Evolutionary conservation across 192 early-diverging fungal genomes (phyloP).

Genomic region (Coemansia sp.): DNA sequence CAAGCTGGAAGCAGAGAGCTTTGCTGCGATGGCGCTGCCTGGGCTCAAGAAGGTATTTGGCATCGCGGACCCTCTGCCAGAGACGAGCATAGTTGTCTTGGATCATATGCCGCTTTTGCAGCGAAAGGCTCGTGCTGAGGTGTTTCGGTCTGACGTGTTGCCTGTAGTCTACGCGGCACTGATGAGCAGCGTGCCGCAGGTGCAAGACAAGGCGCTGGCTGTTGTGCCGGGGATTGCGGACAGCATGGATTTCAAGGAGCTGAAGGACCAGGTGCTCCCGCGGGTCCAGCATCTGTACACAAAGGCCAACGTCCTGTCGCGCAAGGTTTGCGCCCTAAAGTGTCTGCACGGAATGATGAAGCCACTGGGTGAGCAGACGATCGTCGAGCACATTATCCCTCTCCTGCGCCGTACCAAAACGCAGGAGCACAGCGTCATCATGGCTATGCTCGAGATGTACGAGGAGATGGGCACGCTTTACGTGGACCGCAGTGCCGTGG

Average conservation of each 20-base stretch:
- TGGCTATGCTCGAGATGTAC: conserved; percentile 77
- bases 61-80: conserved; percentile 53
- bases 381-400: conserved; percentile 75
- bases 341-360: conserved; percentile 69
- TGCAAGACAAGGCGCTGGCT: conserved; percentile 69
- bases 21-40: conserved; percentile 60
- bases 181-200: conserved; percentile 49
- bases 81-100: conserved; percentile 65
- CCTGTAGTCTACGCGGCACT: conserved; percentile 69
- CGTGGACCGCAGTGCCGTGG: conserved; percentile 71
- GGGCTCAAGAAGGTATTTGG: conserved; percentile 48
- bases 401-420: conserved; percentile 71
- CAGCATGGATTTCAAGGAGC: conserved; percentile 59
- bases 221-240: conserved; percentile 57
- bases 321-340: conserved; percentile 67
- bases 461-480: conserved; percentile 66
- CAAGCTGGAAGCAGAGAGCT: conserved; percentile 59
- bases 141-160: conserved; percentile 64
- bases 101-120: conserved; percentile 65
- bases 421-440: conserved; percentile 71
- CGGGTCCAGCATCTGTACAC: conserved; percentile 70
- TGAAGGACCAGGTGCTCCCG: conserved; percentile 66
- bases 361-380: conserved; percentile 64
- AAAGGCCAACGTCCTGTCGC: conserved; percentile 62
- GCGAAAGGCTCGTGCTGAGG: conserved; percentile 57